Conservation (phyloP, 208 protist species). For the Kentomonas sorsogonicus region DNA sequence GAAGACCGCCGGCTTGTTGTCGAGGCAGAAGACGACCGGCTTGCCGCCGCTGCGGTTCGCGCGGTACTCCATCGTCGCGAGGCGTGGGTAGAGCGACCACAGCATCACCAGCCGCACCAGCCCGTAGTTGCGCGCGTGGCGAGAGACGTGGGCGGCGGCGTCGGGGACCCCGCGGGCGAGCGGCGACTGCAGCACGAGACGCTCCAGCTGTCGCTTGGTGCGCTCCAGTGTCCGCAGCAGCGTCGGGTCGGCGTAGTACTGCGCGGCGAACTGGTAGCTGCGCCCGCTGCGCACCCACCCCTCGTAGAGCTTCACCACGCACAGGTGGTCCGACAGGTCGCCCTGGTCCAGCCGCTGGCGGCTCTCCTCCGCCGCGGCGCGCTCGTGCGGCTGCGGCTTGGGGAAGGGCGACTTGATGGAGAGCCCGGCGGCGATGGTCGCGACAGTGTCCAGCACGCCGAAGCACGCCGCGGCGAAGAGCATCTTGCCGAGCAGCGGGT, state of each 20-base stretch:
- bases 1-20: conserved; percentile 65
- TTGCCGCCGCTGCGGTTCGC: conserved; percentile 35
- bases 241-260: conserved; percentile 68
- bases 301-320: conserved; percentile 52
- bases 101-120: conserved; percentile 69
- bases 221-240: conserved; percentile 74
- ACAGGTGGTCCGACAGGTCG: conserved; percentile 74
- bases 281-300: conserved; percentile 64
- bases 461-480: conserved; percentile 84
- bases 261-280: conserved; percentile 45
- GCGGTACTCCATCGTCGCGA: conserved; percentile 73
- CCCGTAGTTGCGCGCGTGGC: conserved; percentile 63
- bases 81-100: conserved; percentile 73
- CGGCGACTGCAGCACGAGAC: conserved; percentile 58
- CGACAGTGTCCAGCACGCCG: conserved; percentile 79
- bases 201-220: conserved; percentile 72
- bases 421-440: conserved; percentile 83
- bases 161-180: conserved; percentile 46
- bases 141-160: conserved; percentile 35
- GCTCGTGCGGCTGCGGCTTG: conserved; percentile 55
- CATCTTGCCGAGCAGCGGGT: conserved; percentile 90
- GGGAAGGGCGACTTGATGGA: conserved; percentile 81
- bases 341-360: conserved; percentile 49
- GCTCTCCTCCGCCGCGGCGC: conserved; percentile 25
- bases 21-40: conserved; percentile 72